Evolutionary conservation across 2,329 filamentous ascomycete species (phyloP), one percentile per base, ranked within the genome.

Genomic region (Neonectria punicea): DNA sequence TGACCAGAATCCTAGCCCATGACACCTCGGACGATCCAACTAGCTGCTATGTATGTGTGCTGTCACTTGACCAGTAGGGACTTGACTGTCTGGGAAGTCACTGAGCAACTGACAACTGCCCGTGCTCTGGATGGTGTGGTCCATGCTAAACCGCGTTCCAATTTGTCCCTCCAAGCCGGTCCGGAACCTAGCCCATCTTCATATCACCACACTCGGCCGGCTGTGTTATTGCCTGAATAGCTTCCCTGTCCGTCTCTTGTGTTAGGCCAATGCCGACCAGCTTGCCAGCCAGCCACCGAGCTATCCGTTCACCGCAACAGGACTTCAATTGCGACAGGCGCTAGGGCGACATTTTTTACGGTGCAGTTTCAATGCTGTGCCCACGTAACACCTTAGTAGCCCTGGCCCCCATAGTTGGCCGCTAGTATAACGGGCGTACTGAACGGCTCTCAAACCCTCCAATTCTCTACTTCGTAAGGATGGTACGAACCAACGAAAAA

Each of bases 221-320:
- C 44, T 20, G 44, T 61, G 58, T 25, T 55, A 54, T 61, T 61
- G 54, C 62, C 56, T 61, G 43, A 49, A 56, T 18, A 34, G 53
- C 39, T 57, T 61, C 63, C 58, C 41, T 58, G 49, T 58, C 28
- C 58, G 34, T 18, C 20, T 57, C 39, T 50, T 54, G 63, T 55
- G 58, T 58, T 49, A 61, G 53, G 32, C 49, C 54, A 58, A 62
- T 53, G 46, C 49, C 28, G 39, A 22, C 56, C 36, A 55, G 43
- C 41, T 25, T 25, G 5, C 25, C 25, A 25, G 25, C 25, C 25
- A 25, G 25, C 39, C 39, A 57, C 44, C 34, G 59, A 50, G 53
- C 30, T 46, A 30, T 39, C 28, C 55, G 53, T 51, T 62, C 47
- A 34, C 51, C 49, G 34, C 44, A 54, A 50, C 61, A 25, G n/a